Evolutionary conservation across 106 monocot species (phyloP), one percentile per base, ranked within the genome.

Genomic region (Amphibolis antarctica): DNA sequence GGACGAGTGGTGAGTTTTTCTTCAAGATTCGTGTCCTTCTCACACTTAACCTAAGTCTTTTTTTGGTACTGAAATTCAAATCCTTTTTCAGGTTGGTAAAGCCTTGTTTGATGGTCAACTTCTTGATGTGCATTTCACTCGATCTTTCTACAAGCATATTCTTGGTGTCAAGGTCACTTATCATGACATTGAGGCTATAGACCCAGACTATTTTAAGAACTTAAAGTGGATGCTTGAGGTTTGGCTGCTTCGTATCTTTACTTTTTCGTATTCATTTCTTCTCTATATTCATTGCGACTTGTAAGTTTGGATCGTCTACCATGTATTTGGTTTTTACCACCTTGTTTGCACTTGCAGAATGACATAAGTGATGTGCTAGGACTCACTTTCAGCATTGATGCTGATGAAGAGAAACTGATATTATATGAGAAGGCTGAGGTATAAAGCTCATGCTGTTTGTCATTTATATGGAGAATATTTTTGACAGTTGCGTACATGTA

Each of bases 141-240:
- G 88, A 12, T 88, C 88, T 25, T 88, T 88, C 42, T 88, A 88
- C 71, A 88, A 84, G 67, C 88, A 88, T 59, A 88, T 88, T 63
- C 88, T 88, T 62, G 88, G 88, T 44, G 76, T 81, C 10, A 88
- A 88, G 71, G 88, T 88, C 15, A 84, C 88, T 27, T 88, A 88
- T 63, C 88, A 88, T 76, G 88, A 88, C 27, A 88, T 88, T 36
- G 84, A 88, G 59, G 88, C 88, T 26, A 76, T 84, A 44, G 88
- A 88, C 71, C 88, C 88, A 76, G 88, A 88, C 65, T 88, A 88
- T 51, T 88, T 78, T 66, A 88, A 84, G 62, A 88, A 88, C 26
- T 81, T 88, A 57, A 88, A 88, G 51, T 88, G 88, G 88, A 88
- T 88, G 88, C 88, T 88, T 53, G 84, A 88, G 84, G 88, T 83